Conservation (phyloP, 352 stramenopile species). For the Phytophthora crassamura region DNA sequence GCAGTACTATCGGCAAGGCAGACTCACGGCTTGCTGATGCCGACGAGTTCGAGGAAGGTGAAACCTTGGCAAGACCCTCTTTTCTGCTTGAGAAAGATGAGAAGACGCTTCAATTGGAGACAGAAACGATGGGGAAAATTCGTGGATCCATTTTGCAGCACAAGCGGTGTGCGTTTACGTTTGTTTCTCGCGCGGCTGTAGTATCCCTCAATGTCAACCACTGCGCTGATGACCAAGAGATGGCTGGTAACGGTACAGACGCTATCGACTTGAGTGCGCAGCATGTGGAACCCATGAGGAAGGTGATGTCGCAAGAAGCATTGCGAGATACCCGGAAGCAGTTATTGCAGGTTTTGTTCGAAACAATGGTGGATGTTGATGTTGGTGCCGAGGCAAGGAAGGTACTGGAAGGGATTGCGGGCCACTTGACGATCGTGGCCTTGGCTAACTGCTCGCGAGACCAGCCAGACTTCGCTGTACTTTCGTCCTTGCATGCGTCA, state of each 20-base stretch:
- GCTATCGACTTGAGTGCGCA: constrained; percentile 13
- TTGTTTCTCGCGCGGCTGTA: constrained; percentile 64
- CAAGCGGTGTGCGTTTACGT: constrained; percentile 78
- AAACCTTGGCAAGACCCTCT: constrained; percentile 34
- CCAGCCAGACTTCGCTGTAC: constrained; percentile 67
- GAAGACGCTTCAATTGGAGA: constrained; percentile 81
- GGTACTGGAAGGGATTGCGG: constrained; percentile 62
- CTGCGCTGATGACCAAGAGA: constrained; percentile 27
- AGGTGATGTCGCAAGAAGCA: constrained; percentile 60
- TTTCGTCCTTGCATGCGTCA: constrained; percentile 76
- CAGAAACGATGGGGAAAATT: constrained; percentile 70
- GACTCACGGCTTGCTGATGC: constrained; percentile 66
- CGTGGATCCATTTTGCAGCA: constrained; percentile 71
- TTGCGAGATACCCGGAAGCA: constrained; percentile 55
- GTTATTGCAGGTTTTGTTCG: constrained; percentile 71
- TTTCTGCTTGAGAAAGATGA: constrained; percentile 89
- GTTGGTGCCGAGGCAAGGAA: constrained; percentile 60
- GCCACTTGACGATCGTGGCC: constrained; percentile 62
- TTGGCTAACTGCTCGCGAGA: constrained; percentile 60
- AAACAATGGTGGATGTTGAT: constrained; percentile 80
- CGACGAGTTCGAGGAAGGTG: constrained; percentile 75
- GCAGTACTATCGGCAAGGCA: constrained; percentile 59
- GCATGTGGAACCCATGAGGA: constrained; percentile 45
- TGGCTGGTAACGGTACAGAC: constrained; percentile 20
- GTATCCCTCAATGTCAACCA: constrained; percentile 63